phyloP scores from a whole-genome alignment of 257 asterid genomes.

The Przewalskia tangutica region DNA sequence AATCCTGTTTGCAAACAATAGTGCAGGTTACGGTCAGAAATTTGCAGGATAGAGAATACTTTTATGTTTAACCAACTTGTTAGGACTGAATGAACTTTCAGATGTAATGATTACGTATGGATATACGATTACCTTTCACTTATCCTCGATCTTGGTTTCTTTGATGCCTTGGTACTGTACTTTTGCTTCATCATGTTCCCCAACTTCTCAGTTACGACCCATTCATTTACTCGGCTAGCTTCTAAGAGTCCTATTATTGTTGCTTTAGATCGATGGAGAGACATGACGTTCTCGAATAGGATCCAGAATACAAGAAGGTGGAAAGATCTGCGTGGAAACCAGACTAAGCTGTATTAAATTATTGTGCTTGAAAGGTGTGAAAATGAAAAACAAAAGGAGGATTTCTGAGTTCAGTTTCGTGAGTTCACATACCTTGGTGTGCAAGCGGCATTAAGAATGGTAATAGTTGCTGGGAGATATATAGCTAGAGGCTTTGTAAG shows the following conservation, averaged over 20 bases:
- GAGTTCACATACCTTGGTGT: constrained; percentile 48
- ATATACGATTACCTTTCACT: constrained; percentile 42
- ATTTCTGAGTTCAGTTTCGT: background rate
- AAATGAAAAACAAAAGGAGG: background rate
- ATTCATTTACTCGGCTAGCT: constrained; percentile 70
- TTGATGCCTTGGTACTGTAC: constrained; percentile 25
- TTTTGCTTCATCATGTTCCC: constrained; percentile 60
- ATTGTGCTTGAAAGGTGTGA: background rate
- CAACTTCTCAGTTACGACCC: constrained; percentile 87
- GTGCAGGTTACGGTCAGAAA: constrained; percentile 1
- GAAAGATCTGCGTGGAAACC: constrained; percentile 38
- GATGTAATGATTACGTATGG: background rate
- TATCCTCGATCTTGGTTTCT: constrained; percentile 41
- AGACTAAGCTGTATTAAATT: constrained; percentile 1
- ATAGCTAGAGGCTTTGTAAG: constrained; percentile 72
- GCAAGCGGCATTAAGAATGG: constrained; percentile 68
- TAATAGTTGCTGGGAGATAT: constrained; percentile 79
- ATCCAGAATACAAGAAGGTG: constrained; percentile 81
- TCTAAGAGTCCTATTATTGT: constrained; percentile 77
- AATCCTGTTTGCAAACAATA: constrained; percentile 34
- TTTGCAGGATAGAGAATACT: background rate
- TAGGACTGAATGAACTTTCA: background rate
- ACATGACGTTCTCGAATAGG: constrained; percentile 78
- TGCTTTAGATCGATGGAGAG: constrained; percentile 86
- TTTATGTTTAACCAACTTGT: background rate